These are phyloP conservation scores for Nematocida ironsii DNA, from an alignment of 371 early-diverging fungal species.

Conservation along the genomic window DNA sequence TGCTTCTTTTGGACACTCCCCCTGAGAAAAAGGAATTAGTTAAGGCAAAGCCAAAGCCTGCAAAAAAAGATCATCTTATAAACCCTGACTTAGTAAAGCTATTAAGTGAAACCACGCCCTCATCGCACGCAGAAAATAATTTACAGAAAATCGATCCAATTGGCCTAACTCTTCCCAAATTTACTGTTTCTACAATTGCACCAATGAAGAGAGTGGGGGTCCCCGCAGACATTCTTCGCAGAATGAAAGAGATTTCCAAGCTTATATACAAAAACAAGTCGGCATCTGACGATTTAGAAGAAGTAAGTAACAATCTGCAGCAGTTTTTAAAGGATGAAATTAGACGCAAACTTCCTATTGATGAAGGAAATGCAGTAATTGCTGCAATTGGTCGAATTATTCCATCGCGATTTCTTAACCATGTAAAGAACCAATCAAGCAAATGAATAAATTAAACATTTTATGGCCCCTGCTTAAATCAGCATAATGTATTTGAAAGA, in stretches of 20 bases:
- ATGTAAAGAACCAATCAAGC: slow-evolving; percentile 3
- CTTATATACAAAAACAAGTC: slow-evolving; percentile 31
- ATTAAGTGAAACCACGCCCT: neutral
- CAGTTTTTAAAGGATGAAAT: slow-evolving; percentile 48
- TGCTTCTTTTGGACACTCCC: slow-evolving; percentile 7
- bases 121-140: neutral
- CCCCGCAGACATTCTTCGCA: slow-evolving; percentile 17
- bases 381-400: slow-evolving; percentile 16
- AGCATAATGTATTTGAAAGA: slow-evolving; percentile 36
- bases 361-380: slow-evolving; percentile 29
- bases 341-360: slow-evolving; percentile 33
- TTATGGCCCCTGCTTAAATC: slow-evolving; percentile 28
- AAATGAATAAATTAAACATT: slow-evolving; percentile 7
- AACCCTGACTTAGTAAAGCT: slow-evolving; percentile 6
- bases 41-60: neutral
- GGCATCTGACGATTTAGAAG: slow-evolving; percentile 1
- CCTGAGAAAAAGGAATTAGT: neutral
- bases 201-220: slow-evolving; percentile 11
- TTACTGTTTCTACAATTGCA: neutral
- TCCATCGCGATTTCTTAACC: slow-evolving; percentile 42
- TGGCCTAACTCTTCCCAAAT: slow-evolving; percentile 4
- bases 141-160: neutral
- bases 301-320: slow-evolving; percentile 15
- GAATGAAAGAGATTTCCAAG: slow-evolving; percentile 49
- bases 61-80: slow-evolving; percentile 2